Base-by-base conservation (phyloP, 2,329 filamentous ascomycete species). In the Trichoderma afroharzianum region DNA sequence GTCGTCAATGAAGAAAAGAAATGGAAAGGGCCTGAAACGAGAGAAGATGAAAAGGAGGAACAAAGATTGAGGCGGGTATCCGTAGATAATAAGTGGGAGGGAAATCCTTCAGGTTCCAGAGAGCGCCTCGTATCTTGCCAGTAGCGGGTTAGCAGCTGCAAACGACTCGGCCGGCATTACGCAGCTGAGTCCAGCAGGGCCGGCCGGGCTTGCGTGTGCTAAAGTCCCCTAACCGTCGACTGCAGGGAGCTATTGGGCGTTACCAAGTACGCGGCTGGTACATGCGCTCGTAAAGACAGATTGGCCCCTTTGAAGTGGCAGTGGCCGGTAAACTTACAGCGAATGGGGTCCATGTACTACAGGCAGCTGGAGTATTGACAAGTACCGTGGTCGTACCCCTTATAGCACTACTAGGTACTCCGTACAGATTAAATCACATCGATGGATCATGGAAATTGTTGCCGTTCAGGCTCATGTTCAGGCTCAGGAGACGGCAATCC, bases 91-190 rank as follows among this genome's bases (percentile, higher is more conserved):
- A 69, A 53, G 30, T 30, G 67, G 57, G 36, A 69, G 28, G 39
- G n/a, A 47, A 55, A 61, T 68, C 53, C 33, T 59, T 30, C 33
- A 26, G 33, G 64, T 32, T 28, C 28, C 15, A 11, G 9, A 11
- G 33, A 36, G 33, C 33, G 33, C 14, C 18, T 55, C 36, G 64
- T 68, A 59, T 68, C 33, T 6, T 61, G 18, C 53, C 33, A 50
- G 36, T 58, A 68, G 64, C 53, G 39, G 55, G 36, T 47, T 61
- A 68, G 66, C 55, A 59, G 55, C 66, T 68, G 66, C 66, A 61
- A n/a, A 36, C 14, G n/a, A 33, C 32, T 58, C 53, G n/a, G 28
- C 55, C 57, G 47, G 36, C 55, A 68, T 68, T 61, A 68, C 66
- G 66, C 66, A 68, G 66, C 66, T 61, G 55, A 50, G 36, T 55